These are phyloP conservation scores for Aspergillus homomorphus DNA, from an alignment of 495 filamentous ascomycete species.

Conservation along the genomic window DNA sequence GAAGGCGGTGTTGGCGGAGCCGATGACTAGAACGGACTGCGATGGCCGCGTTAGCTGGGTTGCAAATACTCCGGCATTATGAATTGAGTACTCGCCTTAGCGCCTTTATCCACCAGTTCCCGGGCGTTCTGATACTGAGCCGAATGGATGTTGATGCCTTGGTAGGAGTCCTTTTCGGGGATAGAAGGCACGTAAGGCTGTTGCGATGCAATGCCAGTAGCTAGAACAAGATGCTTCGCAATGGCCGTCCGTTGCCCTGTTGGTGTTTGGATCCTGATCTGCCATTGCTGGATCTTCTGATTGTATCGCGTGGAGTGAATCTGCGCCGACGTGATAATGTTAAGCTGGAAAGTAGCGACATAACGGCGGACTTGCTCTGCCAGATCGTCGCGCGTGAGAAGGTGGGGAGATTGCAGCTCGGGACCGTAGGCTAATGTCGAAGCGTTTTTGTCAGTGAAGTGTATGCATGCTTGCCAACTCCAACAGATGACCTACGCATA, in stretches of 20 bases:
- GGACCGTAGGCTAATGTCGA: conserved; percentile 18
- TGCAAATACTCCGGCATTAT: too few species aligned
- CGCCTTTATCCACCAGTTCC: conserved; percentile 14
- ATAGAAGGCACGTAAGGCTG: conserved; percentile 27
- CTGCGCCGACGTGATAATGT: conserved; percentile 25
- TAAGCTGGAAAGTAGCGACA: conserved; percentile 35
- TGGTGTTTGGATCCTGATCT: conserved; percentile 21
- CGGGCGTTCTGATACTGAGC: conserved; percentile 27
- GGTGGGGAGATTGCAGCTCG: conserved; percentile 26
- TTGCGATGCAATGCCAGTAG: conserved; percentile 31
- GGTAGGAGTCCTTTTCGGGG: conserved; percentile 23
- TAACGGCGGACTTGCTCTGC: conserved; percentile 33
- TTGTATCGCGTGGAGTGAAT: conserved; percentile 30
- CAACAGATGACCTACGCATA: conserved; percentile 13
- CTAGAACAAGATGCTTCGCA: conserved; percentile 30
- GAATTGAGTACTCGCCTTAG: conserved; percentile 10
- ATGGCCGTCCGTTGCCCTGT: conserved; percentile 11
- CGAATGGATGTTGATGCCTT: conserved; percentile 37
- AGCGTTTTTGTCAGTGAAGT: neutral
- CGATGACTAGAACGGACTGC: conserved; percentile 40
- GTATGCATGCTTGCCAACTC: neutral
- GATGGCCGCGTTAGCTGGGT: neutral
- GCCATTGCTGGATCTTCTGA: conserved; percentile 25
- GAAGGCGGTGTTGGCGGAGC: conserved; percentile 47
- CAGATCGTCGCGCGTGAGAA: conserved; percentile 35